These are phyloP conservation scores for Daedaleopsis sinensis DNA, from an alignment of 768 basidiomycete species.

Conservation along the genomic window DNA sequence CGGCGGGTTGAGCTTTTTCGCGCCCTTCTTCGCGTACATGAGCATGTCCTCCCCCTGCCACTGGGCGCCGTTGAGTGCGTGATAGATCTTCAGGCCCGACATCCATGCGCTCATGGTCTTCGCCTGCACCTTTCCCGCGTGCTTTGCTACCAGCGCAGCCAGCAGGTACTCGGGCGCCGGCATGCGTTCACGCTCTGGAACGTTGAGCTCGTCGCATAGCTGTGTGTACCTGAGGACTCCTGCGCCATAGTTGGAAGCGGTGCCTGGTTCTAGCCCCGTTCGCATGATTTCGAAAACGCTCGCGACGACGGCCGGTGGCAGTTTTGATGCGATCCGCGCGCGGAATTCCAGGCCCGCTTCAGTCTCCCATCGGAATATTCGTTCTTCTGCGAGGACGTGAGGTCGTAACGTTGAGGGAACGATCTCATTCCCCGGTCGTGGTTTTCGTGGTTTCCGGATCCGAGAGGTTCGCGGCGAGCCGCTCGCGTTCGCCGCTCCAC, in stretches of 20 bases:
- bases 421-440: not conserved
- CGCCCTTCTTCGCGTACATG: conserved; percentile 13
- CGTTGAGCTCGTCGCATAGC: conserved; percentile 27
- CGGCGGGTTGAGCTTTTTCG: conserved; percentile 25
- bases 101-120: conserved; percentile 38
- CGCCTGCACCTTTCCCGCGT: conserved; percentile 8
- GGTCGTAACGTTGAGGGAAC: not conserved
- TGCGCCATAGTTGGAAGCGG: conserved; percentile 33
- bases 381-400: conserved; percentile 1
- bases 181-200: conserved; percentile 35
- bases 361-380: too few species aligned
- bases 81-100: conserved; percentile 39
- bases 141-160: conserved; percentile 29
- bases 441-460: not conserved
- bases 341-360: not conserved
- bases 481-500: too few species aligned
- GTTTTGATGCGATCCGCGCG: not conserved
- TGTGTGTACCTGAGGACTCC: too few species aligned
- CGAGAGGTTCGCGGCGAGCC: not conserved
- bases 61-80: conserved; percentile 35
- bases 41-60: conserved; percentile 37
- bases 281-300: too few species aligned
- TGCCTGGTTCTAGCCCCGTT: too few species aligned
- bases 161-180: conserved; percentile 34
- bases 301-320: too few species aligned